phyloP scores from a whole-genome alignment of 2,329 filamentous ascomycete species.

The Ilyonectria sp. region DNA sequence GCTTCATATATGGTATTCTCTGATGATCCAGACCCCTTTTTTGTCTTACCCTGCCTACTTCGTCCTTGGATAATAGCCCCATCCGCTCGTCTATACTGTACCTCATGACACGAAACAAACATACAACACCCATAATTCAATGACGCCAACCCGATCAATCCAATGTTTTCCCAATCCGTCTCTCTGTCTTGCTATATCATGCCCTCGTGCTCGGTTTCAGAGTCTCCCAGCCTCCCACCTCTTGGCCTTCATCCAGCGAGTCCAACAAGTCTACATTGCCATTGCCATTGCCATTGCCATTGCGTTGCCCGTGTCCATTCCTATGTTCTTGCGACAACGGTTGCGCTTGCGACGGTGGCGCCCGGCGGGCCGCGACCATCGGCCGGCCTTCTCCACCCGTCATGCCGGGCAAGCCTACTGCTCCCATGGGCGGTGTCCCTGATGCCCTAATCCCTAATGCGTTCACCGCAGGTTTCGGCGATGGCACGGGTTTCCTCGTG shows the following conservation, averaged over 20 bases:
- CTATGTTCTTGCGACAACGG: not conserved
- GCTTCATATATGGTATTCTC: not conserved
- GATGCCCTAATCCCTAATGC: slow-evolving; percentile 38
- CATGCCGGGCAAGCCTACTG: slow-evolving; percentile 40
- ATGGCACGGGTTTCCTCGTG: slow-evolving; percentile 47
- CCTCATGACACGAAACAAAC: slow-evolving; percentile 2
- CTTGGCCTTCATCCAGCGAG: slow-evolving; percentile 63
- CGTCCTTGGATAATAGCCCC: not conserved
- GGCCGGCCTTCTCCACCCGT: slow-evolving; percentile 38
- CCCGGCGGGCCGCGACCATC: slow-evolving; percentile 37
- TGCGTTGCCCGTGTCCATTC: not conserved
- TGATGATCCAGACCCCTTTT: not conserved
- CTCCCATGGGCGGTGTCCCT: slow-evolving; percentile 30
- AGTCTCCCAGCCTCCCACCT: slow-evolving; percentile 70
- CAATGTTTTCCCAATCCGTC: not conserved
- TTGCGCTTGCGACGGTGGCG: slow-evolving; percentile 35
- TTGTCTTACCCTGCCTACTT: not conserved
- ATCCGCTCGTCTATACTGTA: not conserved
- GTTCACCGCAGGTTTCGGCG: slow-evolving; percentile 42
- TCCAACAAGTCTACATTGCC: slow-evolving; percentile 60
- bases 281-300: slow-evolving; percentile 44
- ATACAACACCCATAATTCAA: not conserved
- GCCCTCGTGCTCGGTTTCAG: slow-evolving; percentile 62
- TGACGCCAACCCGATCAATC: slow-evolving; percentile 13
- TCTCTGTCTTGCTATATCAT: slow-evolving; percentile 9